Evolutionary conservation across 179 eudicot species (phyloP).

Genomic region (Beta lomatogona): DNA sequence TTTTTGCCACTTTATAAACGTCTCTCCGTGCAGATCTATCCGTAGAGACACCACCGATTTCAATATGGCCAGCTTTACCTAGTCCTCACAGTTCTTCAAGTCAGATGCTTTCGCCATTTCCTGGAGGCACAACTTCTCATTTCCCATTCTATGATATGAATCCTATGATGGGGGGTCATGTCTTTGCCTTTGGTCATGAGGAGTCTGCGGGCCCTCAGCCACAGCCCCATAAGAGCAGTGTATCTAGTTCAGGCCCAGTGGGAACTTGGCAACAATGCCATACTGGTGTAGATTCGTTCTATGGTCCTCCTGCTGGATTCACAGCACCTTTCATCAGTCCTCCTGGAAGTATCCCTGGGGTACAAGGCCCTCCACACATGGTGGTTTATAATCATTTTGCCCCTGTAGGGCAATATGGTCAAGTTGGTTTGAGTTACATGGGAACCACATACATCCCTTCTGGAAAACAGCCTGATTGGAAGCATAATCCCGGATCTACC

Average conservation of each 20-base stretch:
- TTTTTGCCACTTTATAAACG: constrained; percentile 42
- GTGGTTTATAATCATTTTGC: constrained; percentile 96
- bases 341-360: constrained; percentile 84
- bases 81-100: constrained; percentile 81
- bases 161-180: constrained; percentile 83
- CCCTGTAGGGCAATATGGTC: constrained; percentile 94
- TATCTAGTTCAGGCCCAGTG: constrained; percentile 60
- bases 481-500: constrained; percentile 56
- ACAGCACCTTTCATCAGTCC: constrained; percentile 82
- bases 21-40: constrained; percentile 98
- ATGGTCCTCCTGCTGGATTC: constrained; percentile 84
- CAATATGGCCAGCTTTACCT: constrained; percentile 90
- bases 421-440: constrained; percentile 97
- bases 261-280: constrained; percentile 91
- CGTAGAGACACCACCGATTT: constrained; percentile 84
- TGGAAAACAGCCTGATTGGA: constrained; percentile 96
- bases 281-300: constrained; percentile 84
- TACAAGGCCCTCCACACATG: constrained; percentile 96
- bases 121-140: constrained; percentile 73
- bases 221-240: constrained; percentile 59
- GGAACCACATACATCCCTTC: constrained; percentile 90
- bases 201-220: constrained; percentile 67
- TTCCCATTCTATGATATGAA: constrained; percentile 92
- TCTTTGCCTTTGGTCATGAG: constrained; percentile 78
- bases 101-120: constrained; percentile 75